Base-by-base conservation (phyloP, 1,284 basidiomycete genomes). In the Gymnopus androsaceus region DNA sequence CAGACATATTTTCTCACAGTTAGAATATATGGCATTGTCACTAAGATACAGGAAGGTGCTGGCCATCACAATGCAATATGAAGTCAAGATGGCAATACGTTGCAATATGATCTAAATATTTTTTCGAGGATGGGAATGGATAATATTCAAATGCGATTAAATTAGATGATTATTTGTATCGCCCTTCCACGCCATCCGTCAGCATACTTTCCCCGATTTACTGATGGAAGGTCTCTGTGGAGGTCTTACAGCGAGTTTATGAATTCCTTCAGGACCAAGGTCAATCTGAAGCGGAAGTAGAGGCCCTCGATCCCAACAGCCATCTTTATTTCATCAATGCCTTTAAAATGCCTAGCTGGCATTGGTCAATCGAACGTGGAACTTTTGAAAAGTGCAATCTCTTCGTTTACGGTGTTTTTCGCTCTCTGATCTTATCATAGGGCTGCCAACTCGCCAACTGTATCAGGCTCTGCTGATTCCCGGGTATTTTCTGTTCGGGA, bases 271-370 rank as follows among this genome's bases (percentile, higher is more conserved):
- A 94, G 68, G 83, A 88, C 48, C 84, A 85, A 62, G 87, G 82
- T 12, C 80, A 86, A 59, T 69, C 77, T n/a, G 78, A 80, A 40
- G 72, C 69, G 21, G 80, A 79, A 57, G 79, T 81, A 37, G 87
- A 91, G 27, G 73, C 85, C 23, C 78, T 95, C 23, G 94, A 97
- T 61, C 87, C 93, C 6, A 88, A 95, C 45, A 84, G 83, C 23
- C 93, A 96, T 69, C 77, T 99, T 46, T 85, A 85, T 61, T 79
- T 98, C 56, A 78, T 98, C 33, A 87, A 97, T 68, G 88, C 95
- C 9, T 98, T 95, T 64, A 89, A 95, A 34, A 97, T 98, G 92
- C 96, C 96, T 0, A 76, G 87, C 8, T 92, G 94, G 83, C 83
- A 87, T 63, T 99, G 94, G 84, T 94, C 94, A 33, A 76, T 80